These are phyloP conservation scores for Bodo saltans DNA, from an alignment of 78 protist genomes.

Conservation along the genomic window DNA sequence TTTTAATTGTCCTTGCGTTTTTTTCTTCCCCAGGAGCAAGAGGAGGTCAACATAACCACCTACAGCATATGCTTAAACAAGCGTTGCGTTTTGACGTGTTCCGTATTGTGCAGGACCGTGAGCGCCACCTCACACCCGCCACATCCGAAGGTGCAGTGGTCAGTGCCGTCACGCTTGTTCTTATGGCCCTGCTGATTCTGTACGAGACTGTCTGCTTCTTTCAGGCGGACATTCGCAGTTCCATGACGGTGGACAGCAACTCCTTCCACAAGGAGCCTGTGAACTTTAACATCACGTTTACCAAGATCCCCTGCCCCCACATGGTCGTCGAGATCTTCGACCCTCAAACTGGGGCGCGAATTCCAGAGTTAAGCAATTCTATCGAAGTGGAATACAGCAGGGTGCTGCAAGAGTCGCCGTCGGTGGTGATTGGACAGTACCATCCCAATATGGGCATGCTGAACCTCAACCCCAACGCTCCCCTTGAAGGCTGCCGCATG, in stretches of 20 bases:
- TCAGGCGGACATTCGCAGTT: neutral
- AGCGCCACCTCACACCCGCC: neutral
- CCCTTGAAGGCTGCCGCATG: too few species aligned
- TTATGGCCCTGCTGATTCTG: neutral
- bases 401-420: too few species aligned
- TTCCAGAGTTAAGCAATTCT: too few species aligned
- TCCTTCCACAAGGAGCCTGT: neutral
- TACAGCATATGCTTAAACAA: too few species aligned
- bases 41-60: too few species aligned
- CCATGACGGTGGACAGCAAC: neutral
- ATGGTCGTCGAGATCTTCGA: neutral
- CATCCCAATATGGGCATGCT: too few species aligned
- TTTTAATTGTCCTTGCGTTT: too few species aligned
- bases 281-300: neutral
- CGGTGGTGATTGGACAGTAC: too few species aligned
- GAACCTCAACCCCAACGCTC: too few species aligned
- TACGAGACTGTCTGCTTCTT: neutral
- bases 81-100: neutral
- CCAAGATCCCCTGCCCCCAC: neutral
- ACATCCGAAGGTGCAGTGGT: neutral
- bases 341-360: neutral
- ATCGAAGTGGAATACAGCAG: too few species aligned
- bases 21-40: too few species aligned
- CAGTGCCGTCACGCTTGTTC: neutral
- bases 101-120: neutral